Base-by-base conservation (phyloP, 2,329 filamentous ascomycete species). In the Xylaria arbuscula region DNA sequence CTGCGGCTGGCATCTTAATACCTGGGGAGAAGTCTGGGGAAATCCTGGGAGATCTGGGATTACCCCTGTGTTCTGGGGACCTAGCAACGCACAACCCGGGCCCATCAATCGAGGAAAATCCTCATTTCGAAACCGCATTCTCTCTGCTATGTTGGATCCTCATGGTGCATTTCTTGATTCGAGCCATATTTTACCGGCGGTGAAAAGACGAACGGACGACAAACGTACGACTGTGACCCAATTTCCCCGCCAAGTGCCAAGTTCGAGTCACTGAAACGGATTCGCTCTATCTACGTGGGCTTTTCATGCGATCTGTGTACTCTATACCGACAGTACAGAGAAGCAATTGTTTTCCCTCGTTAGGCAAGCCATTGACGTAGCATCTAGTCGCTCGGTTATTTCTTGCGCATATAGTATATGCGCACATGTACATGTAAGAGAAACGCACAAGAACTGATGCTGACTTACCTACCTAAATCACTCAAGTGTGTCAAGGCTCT, bases 1-100 rank as follows among this genome's bases (percentile, higher is more conserved):
- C 54, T 66, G 63, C 55, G 54, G 55, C 48, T 59, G 19, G 47
- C n/a, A 15, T 47, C 42, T 50, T 50, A 15, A 36, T n/a, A 32
- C 42, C 61, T 59, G 50, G 55, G 62, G 53, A 28, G 28, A 36
- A 67, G 64, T 67, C 68, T 67, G 68, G 68, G 68, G 68, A 70
- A 70, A 55, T 45, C 38, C 61, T 70, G 56, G 68, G 64, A 64
- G 28, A 28, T 28, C 28, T 28, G 28, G 28, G 28, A 28, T 70
- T 19, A 64, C 38, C 68, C 68, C 56, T 67, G 61, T 54, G 51
- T 17, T 64, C 50, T 55, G 28, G 50, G 32, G 47, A 17, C 19
- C 28, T 36, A n/a, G 22, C 13, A 47, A 55, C 48, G 58, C 62
- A 69, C 63, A 47, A 63, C 36, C 64, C 55, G 45, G 56, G 54